Evolutionary conservation across 2,329 filamentous ascomycete species (phyloP), one percentile per base, ranked within the genome.

Genomic region (Stagonosporopsis cucurbitacearum): DNA sequence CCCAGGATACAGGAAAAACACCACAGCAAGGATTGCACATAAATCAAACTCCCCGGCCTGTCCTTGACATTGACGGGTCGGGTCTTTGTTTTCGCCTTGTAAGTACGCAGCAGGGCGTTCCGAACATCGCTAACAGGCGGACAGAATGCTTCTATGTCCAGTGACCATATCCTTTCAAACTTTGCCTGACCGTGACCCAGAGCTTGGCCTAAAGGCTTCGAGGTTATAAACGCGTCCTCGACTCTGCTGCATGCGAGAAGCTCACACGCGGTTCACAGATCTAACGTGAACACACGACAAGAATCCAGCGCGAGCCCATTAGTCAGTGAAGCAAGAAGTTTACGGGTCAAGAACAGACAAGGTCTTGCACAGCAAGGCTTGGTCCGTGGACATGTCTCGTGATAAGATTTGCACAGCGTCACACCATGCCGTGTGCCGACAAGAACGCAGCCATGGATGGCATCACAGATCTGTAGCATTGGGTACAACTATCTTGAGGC

Each of bases 1-100:
- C 3, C 6, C 19, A 20, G 25, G 25, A 43, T 28, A 8, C 26
- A 23, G 42, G 19, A 26, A 17, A 9, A 19, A 8, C 8, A 20
- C n/a, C 5, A 12, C 2, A 53, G 35, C 26, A 12, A 36, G 36
- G 17, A 22, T 42, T 36, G 36, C 37, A 39, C 2, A 12, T 19
- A 20, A 57, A 48, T 60, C 54, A 43, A 66, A 62, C 53, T 44
- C 49, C 35, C 64, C 61, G 63, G 59, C 47, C 56, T 65, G 58
- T 51, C 42, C 41, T 50, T 19, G 22, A 12, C 3, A 0, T 54
- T 36, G 53, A 54, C 54, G 59, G 54, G 63, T 44, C 63, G 63
- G 63, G 52, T 33, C 46, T 50, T 53, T 32, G 45, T 36, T 50
- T 37, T 28, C 52, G n/a, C 25, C 50, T 37, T 46, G 64, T 67